phyloP scores from a whole-genome alignment of 2,329 filamentous ascomycete species.

The Aulographum hederae region DNA sequence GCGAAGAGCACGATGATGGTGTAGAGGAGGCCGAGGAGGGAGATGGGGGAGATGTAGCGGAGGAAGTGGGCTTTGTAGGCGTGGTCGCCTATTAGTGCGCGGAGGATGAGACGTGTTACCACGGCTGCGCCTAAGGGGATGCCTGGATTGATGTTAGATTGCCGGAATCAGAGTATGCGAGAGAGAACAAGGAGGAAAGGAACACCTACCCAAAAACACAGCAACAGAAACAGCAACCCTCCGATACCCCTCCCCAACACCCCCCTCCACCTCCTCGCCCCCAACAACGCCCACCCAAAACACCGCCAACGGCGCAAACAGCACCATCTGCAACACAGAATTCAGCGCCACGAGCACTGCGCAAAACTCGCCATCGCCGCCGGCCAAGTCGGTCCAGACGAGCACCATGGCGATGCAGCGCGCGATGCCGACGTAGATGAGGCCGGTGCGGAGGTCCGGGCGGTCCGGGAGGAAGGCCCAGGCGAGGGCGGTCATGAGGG shows the following conservation, averaged over 20 bases:
- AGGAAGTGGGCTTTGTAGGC: conserved; percentile 57
- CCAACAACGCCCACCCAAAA: conserved; percentile 49
- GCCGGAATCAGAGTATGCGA: no score
- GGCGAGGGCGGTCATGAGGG: conserved; percentile 60
- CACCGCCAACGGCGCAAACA: conserved; percentile 28
- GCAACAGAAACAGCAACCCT: conserved; percentile 63
- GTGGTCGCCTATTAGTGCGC: conserved; percentile 31
- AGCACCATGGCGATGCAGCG: conserved; percentile 79
- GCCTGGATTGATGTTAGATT: no score
- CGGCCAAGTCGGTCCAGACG: conserved; percentile 64
- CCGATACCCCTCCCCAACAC: no score
- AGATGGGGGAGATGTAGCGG: conserved; percentile 52
- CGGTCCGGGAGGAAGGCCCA: conserved; percentile 35
- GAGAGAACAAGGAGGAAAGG: no score
- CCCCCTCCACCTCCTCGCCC: no score
- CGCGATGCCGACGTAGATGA: conserved; percentile 69
- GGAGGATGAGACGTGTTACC: conserved; percentile 48
- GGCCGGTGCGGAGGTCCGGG: conserved; percentile 35
- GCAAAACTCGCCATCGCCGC: conserved; percentile 66
- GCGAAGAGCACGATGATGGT: conserved; percentile 78
- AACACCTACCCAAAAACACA: conserved; percentile 49
- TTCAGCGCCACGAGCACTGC: conserved; percentile 37
- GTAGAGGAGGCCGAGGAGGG: conserved; percentile 67
- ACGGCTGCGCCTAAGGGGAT: conserved; percentile 69
- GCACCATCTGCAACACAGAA: conserved; percentile 27